Conservation (phyloP, 202 grass and related monocot species). For the Zoysia matrella region DNA sequence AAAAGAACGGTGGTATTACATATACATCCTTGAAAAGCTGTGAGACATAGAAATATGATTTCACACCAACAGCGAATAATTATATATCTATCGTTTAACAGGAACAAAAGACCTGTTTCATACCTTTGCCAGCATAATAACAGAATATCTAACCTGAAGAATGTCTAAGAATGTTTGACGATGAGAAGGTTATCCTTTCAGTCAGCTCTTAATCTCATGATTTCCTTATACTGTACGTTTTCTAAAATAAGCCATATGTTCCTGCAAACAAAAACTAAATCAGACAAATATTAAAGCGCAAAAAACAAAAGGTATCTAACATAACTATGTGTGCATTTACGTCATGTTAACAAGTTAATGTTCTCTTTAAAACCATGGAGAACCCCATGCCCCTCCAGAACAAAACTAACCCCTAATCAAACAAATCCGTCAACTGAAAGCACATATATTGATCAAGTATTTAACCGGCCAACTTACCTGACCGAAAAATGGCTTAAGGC, state of each 20-base stretch:
- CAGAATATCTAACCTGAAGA: constrained; percentile 31
- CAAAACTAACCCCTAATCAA: background rate
- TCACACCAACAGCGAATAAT: constrained; percentile 27
- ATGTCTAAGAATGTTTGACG: constrained; percentile 21
- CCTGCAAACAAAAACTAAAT: constrained; percentile 54
- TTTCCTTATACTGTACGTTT: constrained; percentile 77
- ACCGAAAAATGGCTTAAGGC: constrained; percentile 54
- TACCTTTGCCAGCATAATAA: background rate
- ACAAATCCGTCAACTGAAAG: constrained; percentile 1
- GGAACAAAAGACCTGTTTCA: background rate
- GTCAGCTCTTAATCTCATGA: constrained; percentile 44
- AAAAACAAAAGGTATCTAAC: background rate
- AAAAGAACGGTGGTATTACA: constrained; percentile 1
- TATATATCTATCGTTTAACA: background rate
- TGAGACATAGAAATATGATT: background rate
- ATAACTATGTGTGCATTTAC: background rate
- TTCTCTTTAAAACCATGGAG: constrained; percentile 1
- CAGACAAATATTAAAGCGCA: constrained; percentile 7
- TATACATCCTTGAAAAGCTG: constrained; percentile 8
- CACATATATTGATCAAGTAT: background rate
- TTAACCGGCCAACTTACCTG: constrained; percentile 60
- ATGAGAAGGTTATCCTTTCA: background rate
- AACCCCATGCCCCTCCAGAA: background rate
- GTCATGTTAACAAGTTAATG: constrained; percentile 13
- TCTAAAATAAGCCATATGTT: constrained; percentile 82